Conservation (phyloP, 2,329 filamentous ascomycete genomes). For the Emmonsia crescens region DNA sequence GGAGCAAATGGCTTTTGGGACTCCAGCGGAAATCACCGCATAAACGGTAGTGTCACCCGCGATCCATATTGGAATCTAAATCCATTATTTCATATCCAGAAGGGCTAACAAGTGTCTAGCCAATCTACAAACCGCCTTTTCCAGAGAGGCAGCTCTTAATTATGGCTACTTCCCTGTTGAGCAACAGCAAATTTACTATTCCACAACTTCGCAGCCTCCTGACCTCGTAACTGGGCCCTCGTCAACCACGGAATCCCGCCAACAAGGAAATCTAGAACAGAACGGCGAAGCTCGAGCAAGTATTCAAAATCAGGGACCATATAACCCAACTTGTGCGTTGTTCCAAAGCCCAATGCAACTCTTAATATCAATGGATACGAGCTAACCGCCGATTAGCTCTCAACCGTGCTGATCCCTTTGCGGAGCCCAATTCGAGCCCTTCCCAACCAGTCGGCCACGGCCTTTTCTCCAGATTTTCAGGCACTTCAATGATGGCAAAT, state of each 20-base stretch:
- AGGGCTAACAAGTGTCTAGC: background rate
- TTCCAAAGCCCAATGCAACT: background rate
- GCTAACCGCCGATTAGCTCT: background rate
- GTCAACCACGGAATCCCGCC: background rate
- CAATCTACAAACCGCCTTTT: background rate
- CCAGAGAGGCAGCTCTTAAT: background rate
- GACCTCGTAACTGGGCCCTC: background rate
- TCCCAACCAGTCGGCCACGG: background rate
- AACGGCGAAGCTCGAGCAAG: background rate
- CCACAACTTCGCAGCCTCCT: background rate
- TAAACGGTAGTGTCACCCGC: background rate
- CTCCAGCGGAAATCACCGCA: no score
- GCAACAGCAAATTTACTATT: background rate
- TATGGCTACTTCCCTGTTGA: background rate
- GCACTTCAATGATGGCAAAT: background rate
- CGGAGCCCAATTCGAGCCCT: background rate
- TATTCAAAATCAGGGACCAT: background rate
- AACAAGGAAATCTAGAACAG: background rate
- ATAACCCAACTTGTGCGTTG: background rate
- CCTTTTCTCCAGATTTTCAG: background rate
- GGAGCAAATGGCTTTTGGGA: background rate
- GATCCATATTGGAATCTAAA: background rate
- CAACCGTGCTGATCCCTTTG: background rate
- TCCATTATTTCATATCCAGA: background rate
- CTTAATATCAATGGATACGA: background rate